A percentile compares a stretch with the other conserved stretches of the same genome.
Conservation (phyloP, 2,329 filamentous ascomycete species). For the Leptodontidium sp. region DNA sequence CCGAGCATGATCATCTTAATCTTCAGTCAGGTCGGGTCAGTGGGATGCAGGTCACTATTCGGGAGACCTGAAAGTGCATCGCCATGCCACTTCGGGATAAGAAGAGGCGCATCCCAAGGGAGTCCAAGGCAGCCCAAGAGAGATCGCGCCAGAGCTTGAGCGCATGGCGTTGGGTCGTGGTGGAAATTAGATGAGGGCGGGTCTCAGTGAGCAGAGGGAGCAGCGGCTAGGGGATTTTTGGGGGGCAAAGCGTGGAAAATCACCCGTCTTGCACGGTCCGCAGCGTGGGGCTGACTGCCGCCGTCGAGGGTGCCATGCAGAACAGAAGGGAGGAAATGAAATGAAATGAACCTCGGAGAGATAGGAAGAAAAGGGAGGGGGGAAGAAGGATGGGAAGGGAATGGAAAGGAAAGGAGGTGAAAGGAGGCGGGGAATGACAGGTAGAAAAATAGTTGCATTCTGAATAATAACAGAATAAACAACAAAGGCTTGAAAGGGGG, state of each 20-base stretch:
- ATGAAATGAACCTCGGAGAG: not conserved
- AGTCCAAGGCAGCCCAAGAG: not conserved
- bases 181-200: slow-evolving; percentile 18
- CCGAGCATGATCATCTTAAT: slow-evolving; percentile 14
- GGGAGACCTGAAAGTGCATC: slow-evolving; percentile 16
- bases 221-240: slow-evolving; percentile 13
- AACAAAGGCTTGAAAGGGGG: not conserved
- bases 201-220: not conserved
- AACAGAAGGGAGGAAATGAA: no score
- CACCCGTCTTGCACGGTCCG: slow-evolving; percentile 8
- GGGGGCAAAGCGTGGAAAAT: slow-evolving; percentile 12
- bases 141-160: slow-evolving; percentile 3
- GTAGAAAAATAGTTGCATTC: not conserved
- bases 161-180: not conserved
- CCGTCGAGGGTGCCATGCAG: not conserved
- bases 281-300: not conserved
- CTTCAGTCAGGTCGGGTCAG: no score
- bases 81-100: slow-evolving; percentile 14
- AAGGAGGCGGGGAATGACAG: not conserved
- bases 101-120: slow-evolving; percentile 7
- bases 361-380: not conserved
- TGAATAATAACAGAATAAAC: not conserved
- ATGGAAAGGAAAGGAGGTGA: not conserved
- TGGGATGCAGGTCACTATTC: slow-evolving; percentile 3
- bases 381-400: not conserved